A percentile compares a stretch with the other conserved stretches of the same genome.
Conservation (phyloP, 768 basidiomycete species). For the Clathrus columnatus region DNA sequence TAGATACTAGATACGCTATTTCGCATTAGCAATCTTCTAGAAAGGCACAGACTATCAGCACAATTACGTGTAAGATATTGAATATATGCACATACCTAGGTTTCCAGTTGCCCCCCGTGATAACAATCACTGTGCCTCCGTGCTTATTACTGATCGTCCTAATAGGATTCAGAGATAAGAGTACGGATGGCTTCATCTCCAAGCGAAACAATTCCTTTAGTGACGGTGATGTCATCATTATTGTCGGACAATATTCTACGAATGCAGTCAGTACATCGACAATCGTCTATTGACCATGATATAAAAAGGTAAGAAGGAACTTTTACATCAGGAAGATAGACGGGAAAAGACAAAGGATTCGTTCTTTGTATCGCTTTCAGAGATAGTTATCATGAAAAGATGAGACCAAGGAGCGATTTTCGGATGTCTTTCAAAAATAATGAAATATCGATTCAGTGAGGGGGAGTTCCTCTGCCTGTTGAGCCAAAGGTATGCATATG, state of each 20-base stretch:
- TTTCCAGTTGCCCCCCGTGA: slow-evolving; percentile 3
- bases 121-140: background rate
- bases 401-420: slow-evolving; percentile 1
- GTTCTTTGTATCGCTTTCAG: background rate
- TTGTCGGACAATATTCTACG: background rate
- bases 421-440: background rate
- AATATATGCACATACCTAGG: background rate
- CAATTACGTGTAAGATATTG: background rate
- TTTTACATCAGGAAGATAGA: background rate
- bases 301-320: background rate
- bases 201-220: background rate
- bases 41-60: background rate
- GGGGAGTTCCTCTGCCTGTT: background rate
- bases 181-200: background rate
- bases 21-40: background rate
- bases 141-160: background rate
- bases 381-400: background rate
- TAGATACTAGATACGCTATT: background rate
- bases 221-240: background rate
- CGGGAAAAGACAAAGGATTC: background rate
- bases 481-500: slow-evolving; percentile 1
- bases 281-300: slow-evolving; percentile 1
- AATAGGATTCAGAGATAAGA: background rate
- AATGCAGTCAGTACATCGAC: background rate
- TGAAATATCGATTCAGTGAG: background rate